A percentile compares a stretch with the other conserved stretches of the same genome.
Conservation (phyloP, 805 yeast species). For the Cyberlindnera misumaiensis region DNA sequence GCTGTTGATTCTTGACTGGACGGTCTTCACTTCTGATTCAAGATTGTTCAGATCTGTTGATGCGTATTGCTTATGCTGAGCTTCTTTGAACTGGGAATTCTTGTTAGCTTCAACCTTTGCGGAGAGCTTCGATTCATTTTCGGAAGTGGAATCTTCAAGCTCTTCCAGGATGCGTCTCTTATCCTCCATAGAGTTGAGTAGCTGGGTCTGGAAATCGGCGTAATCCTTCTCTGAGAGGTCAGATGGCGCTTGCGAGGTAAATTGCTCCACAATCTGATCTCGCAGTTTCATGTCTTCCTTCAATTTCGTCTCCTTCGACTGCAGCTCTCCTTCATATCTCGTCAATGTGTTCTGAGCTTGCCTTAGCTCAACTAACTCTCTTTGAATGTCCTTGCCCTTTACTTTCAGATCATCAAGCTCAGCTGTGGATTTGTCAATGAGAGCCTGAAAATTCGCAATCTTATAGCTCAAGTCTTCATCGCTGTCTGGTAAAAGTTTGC, state of each 20-base stretch:
- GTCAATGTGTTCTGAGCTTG: constrained; percentile 30
- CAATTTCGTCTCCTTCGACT: constrained; percentile 35
- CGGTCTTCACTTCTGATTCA: constrained; percentile 28
- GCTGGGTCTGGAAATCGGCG: constrained; percentile 1
- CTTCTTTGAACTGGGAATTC: constrained; percentile 34
- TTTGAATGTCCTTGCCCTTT: constrained; percentile 19
- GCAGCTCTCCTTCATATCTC: constrained; percentile 49
- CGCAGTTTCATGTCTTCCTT: constrained; percentile 18
- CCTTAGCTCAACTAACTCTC: constrained; percentile 24
- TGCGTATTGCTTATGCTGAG: constrained; percentile 36
- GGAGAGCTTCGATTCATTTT: constrained; percentile 14
- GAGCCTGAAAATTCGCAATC: constrained; percentile 35
- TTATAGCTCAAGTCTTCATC: constrained; percentile 33
- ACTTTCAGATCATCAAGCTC: constrained; percentile 23
- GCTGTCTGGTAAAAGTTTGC: constrained; percentile 39
- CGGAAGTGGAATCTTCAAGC: constrained; percentile 7
- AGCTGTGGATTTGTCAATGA: constrained; percentile 24
- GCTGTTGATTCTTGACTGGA: constrained; percentile 33
- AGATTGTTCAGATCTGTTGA: constrained; percentile 32
- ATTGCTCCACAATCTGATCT: constrained; percentile 4
- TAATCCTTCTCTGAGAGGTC: not conserved
- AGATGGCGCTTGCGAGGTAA: not conserved
- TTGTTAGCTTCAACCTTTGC: constrained; percentile 15
- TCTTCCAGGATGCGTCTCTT: constrained; percentile 7
- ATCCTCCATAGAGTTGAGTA: constrained; percentile 1